phyloP scores from a whole-genome alignment of 2,329 filamentous ascomycete species.

The Rasamsonia emersonii region DNA sequence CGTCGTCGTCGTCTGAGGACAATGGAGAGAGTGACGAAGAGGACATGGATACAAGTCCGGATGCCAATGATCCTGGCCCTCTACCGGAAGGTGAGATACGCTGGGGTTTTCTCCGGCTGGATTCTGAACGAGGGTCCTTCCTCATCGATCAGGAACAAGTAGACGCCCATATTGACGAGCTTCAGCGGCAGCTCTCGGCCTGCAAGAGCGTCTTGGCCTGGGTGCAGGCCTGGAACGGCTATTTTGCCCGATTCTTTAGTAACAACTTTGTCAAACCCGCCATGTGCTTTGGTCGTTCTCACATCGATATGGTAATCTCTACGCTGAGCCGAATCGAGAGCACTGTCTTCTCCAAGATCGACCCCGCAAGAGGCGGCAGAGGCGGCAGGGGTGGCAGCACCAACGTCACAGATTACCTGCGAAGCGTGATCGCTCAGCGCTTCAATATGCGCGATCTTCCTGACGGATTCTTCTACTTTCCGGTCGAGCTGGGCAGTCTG shows the following conservation, averaged over 20 bases:
- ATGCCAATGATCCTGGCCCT: slow-evolving; percentile 8
- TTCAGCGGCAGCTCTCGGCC: slow-evolving; percentile 49
- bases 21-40: too few species aligned
- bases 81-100: slow-evolving; percentile 48
- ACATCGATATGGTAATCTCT: slow-evolving; percentile 48
- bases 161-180: slow-evolving; percentile 50
- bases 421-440: slow-evolving; percentile 42
- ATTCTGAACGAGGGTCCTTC: slow-evolving; percentile 46
- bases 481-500: slow-evolving; percentile 43
- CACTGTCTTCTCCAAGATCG: slow-evolving; percentile 40
- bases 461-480: slow-evolving; percentile 47
- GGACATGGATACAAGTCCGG: background rate
- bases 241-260: slow-evolving; percentile 48
- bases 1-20: too few species aligned
- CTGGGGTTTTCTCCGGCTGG: slow-evolving; percentile 53
- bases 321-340: slow-evolving; percentile 46
- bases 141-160: slow-evolving; percentile 53
- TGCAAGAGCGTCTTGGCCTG: slow-evolving; percentile 50
- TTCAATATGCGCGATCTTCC: slow-evolving; percentile 43
- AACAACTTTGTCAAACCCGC: slow-evolving; percentile 51
- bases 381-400: slow-evolving; percentile 12
- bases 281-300: slow-evolving; percentile 46
- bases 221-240: slow-evolving; percentile 54
- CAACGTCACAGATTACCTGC: slow-evolving; percentile 49
- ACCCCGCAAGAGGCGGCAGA: too few species aligned